A percentile compares a stretch with the other conserved stretches of the same genome.
Conservation (phyloP, 495 filamentous ascomycete species). For the Mycothermus thermophilus region DNA sequence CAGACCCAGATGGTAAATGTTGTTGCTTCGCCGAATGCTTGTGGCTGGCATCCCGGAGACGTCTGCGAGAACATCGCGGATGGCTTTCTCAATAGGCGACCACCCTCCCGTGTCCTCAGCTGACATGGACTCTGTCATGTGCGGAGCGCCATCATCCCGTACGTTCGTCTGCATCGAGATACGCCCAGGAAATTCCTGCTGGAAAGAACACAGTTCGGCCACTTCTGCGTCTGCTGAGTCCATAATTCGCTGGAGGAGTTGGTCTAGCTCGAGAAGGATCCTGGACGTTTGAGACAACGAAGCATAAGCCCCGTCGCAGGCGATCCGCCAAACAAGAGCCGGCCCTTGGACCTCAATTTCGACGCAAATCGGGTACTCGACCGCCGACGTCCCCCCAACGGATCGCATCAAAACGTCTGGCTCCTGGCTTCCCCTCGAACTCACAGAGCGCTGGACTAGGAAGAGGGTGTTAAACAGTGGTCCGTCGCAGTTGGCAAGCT, state of each 20-base stretch:
- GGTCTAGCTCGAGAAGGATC: constrained; percentile 42
- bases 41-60: constrained; percentile 47
- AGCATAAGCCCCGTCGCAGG: constrained; percentile 45
- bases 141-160: too few species aligned
- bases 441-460: constrained; percentile 41
- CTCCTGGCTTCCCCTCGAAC: neutral
- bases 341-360: constrained; percentile 53
- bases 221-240: constrained; percentile 30
- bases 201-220: constrained; percentile 41
- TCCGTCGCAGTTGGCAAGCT: constrained; percentile 17
- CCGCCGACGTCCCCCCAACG: constrained; percentile 42
- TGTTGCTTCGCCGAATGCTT: constrained; percentile 47
- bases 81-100: constrained; percentile 31
- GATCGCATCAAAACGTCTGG: constrained; percentile 32
- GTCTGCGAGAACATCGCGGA: constrained; percentile 49
- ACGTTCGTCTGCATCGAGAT: constrained; percentile 20
- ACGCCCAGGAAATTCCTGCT: too few species aligned
- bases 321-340: constrained; percentile 50
- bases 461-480: constrained; percentile 56
- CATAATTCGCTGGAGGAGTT: constrained; percentile 40
- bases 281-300: constrained; percentile 21
- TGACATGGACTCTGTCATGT: too few species aligned
- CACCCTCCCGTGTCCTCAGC: constrained; percentile 21
- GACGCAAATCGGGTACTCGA: constrained; percentile 68
- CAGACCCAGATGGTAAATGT: constrained; percentile 72